These are phyloP conservation scores for Terfezia claveryi DNA, from an alignment of 495 filamentous ascomycete genomes.

Conservation along the genomic window DNA sequence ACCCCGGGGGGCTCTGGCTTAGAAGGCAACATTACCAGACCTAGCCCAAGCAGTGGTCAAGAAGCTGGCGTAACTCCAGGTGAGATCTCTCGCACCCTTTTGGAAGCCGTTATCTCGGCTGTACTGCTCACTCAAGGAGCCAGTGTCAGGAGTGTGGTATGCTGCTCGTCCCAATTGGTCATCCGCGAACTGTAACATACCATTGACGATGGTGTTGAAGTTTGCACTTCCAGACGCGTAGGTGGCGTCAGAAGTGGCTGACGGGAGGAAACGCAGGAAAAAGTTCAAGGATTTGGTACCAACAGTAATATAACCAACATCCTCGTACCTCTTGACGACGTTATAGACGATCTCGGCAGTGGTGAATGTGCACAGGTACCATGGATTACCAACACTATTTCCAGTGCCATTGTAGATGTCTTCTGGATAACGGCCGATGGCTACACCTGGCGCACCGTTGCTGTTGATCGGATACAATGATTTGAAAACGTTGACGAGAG, in stretches of 20 bases:
- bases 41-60: too few relatives aligned
- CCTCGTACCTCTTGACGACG: too few relatives aligned
- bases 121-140: slow-evolving; percentile 38
- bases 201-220: slow-evolving; percentile 28
- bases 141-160: slow-evolving; percentile 28
- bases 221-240: slow-evolving; percentile 25
- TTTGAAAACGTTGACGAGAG: slow-evolving; percentile 38
- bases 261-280: background rate
- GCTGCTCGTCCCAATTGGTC: slow-evolving; percentile 17
- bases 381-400: slow-evolving; percentile 25
- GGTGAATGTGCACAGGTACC: slow-evolving; percentile 35
- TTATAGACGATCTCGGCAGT: slow-evolving; percentile 21
- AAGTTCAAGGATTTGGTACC: too few relatives aligned
- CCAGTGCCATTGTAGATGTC: slow-evolving; percentile 33
- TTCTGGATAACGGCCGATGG: slow-evolving; percentile 47
- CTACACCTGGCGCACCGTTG: slow-evolving; percentile 30
- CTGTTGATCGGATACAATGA: slow-evolving; percentile 38
- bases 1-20: too few relatives aligned
- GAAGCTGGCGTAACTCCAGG: too few relatives aligned
- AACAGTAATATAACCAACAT: too few relatives aligned
- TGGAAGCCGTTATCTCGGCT: slow-evolving; percentile 17
- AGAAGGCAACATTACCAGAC: too few relatives aligned
- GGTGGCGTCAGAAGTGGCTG: slow-evolving; percentile 24
- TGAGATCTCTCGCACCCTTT: slow-evolving; percentile 7
- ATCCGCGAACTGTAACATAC: slow-evolving; percentile 19